Conservation (phyloP, 495 filamentous ascomycete genomes). For the Daldinia bambusicola region DNA sequence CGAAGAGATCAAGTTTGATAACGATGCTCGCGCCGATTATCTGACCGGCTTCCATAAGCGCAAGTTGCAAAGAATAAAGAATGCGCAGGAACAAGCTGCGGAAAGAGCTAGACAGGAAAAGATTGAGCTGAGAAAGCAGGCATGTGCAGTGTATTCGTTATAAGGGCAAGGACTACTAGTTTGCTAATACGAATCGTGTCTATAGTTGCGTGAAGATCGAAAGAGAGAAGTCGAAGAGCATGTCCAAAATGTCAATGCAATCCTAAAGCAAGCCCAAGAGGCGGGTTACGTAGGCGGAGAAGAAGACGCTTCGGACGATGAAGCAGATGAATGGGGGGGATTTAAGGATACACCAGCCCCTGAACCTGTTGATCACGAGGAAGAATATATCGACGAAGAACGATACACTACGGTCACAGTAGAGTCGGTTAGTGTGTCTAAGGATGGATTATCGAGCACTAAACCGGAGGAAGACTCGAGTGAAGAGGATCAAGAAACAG, state of each 20-base stretch:
- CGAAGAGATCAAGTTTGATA: slow-evolving; percentile 87
- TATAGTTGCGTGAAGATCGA: slow-evolving; percentile 80
- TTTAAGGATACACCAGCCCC: slow-evolving; percentile 61
- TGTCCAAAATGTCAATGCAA: slow-evolving; percentile 73
- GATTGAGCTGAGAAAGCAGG: slow-evolving; percentile 76
- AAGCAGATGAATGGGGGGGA: slow-evolving; percentile 71
- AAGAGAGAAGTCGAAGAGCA: slow-evolving; percentile 81
- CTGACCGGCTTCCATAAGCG: slow-evolving; percentile 97
- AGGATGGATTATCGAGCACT: slow-evolving; percentile 71
- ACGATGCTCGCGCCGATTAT: slow-evolving; percentile 78
- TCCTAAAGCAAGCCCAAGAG: slow-evolving; percentile 66
- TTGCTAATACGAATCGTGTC: slow-evolving; percentile 5
- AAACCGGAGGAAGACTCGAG: slow-evolving; percentile 55
- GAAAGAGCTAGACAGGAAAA: slow-evolving; percentile 78
- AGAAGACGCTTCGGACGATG: slow-evolving; percentile 43
- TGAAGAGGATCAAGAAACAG: slow-evolving; percentile 56
- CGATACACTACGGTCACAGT: slow-evolving; percentile 93
- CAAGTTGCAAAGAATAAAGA: slow-evolving; percentile 82
- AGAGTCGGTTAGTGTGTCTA: slow-evolving; percentile 85
- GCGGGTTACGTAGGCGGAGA: slow-evolving; percentile 55
- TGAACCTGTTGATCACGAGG: slow-evolving; percentile 75
- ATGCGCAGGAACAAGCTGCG: slow-evolving; percentile 80
- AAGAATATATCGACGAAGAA: slow-evolving; percentile 96
- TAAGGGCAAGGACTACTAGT: not conserved
- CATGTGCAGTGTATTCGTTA: slow-evolving; percentile 48